Evolutionary conservation across 495 filamentous ascomycete genomes (phyloP).

Genomic region (Penicillium waksmanii): DNA sequence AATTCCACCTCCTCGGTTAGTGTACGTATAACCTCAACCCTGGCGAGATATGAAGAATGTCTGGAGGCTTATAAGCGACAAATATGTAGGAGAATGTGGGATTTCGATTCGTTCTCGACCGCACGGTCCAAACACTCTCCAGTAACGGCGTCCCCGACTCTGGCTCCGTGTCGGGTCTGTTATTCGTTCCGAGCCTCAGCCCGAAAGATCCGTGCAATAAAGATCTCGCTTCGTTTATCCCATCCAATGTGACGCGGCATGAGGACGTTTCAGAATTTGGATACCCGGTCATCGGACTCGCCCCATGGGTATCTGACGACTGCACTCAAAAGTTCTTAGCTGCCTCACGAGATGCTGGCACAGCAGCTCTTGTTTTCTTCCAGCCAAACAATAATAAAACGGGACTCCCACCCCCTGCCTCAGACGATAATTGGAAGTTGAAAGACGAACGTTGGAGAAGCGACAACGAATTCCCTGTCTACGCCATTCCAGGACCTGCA

Average conservation of each 20-base stretch:
- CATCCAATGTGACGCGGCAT: slow-evolving; percentile 72
- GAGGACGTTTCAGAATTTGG: slow-evolving; percentile 61
- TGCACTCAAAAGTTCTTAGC: slow-evolving; percentile 73
- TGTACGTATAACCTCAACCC: slow-evolving; percentile 30
- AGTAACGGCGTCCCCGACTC: slow-evolving; percentile 57
- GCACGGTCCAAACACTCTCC: slow-evolving; percentile 72
- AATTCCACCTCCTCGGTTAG: slow-evolving; percentile 40
- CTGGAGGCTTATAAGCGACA: not conserved
- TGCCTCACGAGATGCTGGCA: slow-evolving; percentile 58
- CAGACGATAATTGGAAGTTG: slow-evolving; percentile 66
- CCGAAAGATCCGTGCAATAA: slow-evolving; percentile 60
- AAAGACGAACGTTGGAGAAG: slow-evolving; percentile 67
- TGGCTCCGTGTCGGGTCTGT: slow-evolving; percentile 67
- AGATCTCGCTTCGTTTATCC: slow-evolving; percentile 60
- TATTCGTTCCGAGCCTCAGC: slow-evolving; percentile 78
- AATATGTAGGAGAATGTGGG: slow-evolving; percentile 59
- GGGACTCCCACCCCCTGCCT: slow-evolving; percentile 60
- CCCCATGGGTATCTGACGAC: slow-evolving; percentile 77
- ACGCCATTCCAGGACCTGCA: slow-evolving; percentile 70
- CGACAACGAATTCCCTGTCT: slow-evolving; percentile 73
- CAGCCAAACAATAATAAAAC: slow-evolving; percentile 58
- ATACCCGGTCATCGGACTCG: slow-evolving; percentile 73
- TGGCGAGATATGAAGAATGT: slow-evolving; percentile 6
- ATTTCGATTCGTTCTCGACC: slow-evolving; percentile 62
- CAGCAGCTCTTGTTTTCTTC: slow-evolving; percentile 77